These are phyloP conservation scores for Penicillium palitans DNA, from an alignment of 2,329 filamentous ascomycete genomes.

Conservation along the genomic window DNA sequence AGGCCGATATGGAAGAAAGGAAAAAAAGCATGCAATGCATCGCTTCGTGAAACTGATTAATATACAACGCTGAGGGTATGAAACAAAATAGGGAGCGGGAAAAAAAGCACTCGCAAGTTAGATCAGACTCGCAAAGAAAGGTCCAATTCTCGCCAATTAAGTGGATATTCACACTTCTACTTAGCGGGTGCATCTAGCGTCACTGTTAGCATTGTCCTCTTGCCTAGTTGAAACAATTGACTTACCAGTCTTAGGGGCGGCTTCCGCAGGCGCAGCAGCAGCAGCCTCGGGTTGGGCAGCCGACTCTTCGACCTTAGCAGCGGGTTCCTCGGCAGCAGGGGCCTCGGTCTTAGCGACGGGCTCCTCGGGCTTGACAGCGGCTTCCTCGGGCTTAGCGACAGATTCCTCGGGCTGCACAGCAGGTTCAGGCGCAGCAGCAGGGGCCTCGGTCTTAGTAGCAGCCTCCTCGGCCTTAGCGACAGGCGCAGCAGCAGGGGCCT, in stretches of 20 bases:
- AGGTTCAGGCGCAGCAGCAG: background rate
- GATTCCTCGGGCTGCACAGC: background rate
- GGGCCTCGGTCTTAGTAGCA: background rate
- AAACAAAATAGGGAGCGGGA: background rate
- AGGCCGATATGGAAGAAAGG: background rate
- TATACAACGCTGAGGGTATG: slow-evolving; percentile 7
- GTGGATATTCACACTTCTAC: slow-evolving; percentile 1
- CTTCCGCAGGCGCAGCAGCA: background rate
- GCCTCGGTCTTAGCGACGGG: background rate
- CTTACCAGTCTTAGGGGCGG: slow-evolving; percentile 6
- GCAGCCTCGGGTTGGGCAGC: background rate
- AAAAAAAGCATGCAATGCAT: slow-evolving; percentile 3
- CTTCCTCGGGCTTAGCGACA: background rate
- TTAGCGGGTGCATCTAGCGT: background rate
- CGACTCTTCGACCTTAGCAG: background rate
- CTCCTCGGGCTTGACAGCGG: background rate
- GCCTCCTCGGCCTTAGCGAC: background rate
- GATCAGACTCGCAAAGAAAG: slow-evolving; percentile 7
- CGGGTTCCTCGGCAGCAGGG: background rate
- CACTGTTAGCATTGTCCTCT: background rate
- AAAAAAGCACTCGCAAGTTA: slow-evolving; percentile 1
- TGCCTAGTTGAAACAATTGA: background rate
- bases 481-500: background rate
- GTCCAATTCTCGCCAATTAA: background rate
- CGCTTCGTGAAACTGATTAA: background rate